A percentile compares a stretch with the other conserved stretches of the same genome.
Conservation (phyloP, 257 asterid genomes). For the Eucommia ulmoides region DNA sequence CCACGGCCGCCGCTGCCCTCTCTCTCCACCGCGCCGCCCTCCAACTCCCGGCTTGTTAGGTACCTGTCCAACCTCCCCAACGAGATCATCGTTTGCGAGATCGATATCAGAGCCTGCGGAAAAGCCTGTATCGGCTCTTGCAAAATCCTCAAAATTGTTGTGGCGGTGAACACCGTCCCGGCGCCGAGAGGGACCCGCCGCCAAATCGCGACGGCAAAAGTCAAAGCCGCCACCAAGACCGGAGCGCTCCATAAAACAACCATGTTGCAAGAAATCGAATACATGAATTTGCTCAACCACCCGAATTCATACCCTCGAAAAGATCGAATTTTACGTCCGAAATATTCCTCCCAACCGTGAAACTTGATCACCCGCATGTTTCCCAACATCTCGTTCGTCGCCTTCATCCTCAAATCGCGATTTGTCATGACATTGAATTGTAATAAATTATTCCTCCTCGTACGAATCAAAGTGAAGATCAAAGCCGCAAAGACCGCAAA, state of each 20-base stretch:
- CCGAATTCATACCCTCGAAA: slow-evolving; percentile 30
- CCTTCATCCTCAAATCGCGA: slow-evolving; percentile 59
- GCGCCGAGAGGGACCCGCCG: slow-evolving; percentile 25
- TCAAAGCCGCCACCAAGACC: slow-evolving; percentile 24
- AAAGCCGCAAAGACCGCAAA: slow-evolving; percentile 19
- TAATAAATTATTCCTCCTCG: slow-evolving; percentile 21
- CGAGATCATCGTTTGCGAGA: slow-evolving; percentile 49
- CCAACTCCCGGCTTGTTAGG: slow-evolving; percentile 40
- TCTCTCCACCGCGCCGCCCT: slow-evolving; percentile 27
- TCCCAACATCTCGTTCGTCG: slow-evolving; percentile 44
- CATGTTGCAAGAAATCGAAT: slow-evolving; percentile 19
- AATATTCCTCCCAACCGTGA: slow-evolving; percentile 80
- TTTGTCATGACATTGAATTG: slow-evolving; percentile 39
- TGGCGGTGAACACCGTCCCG: slow-evolving; percentile 48
- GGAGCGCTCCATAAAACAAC: slow-evolving; percentile 43
- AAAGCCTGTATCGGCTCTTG: slow-evolving; percentile 57
- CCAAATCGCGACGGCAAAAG: slow-evolving; percentile 35
- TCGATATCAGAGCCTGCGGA: slow-evolving; percentile 46
- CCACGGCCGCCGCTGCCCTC: slow-evolving; percentile 28
- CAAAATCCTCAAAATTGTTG: slow-evolving; percentile 44
- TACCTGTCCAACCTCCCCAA: slow-evolving; percentile 48
- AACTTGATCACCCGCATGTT: slow-evolving; percentile 61
- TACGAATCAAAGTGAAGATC: slow-evolving; percentile 16
- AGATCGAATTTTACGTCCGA: slow-evolving; percentile 25
- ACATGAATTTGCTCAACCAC: slow-evolving; percentile 52